phyloP scores from a whole-genome alignment of 805 yeast genomes.

The Teunomyces funiuensis region DNA sequence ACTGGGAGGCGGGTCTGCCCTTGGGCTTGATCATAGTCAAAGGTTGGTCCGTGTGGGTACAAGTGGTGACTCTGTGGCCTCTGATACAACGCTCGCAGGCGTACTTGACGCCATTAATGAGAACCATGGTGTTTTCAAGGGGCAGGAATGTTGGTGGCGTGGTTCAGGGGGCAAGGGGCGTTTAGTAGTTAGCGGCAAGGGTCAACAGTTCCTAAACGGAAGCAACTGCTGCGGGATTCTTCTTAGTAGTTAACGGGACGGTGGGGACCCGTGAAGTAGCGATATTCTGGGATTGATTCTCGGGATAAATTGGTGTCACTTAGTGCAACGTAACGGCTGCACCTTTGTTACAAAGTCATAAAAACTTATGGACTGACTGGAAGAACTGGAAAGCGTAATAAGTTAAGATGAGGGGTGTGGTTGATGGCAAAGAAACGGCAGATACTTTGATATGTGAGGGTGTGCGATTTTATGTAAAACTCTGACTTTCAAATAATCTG shows the following conservation, averaged over 20 bases:
- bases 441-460: too few species aligned
- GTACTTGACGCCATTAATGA: constrained; percentile 88
- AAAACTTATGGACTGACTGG: constrained; percentile 1
- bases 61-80: constrained; percentile 93
- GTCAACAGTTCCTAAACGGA: not conserved
- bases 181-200: not conserved
- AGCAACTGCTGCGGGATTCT: not conserved
- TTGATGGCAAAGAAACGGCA: too few species aligned
- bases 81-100: constrained; percentile 96
- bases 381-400: constrained; percentile 1
- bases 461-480: not conserved
- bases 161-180: not conserved
- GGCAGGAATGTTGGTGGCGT: not conserved
- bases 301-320: constrained; percentile 1
- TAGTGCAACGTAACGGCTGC: constrained; percentile 4
- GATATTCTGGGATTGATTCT: not conserved
- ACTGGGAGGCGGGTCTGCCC: constrained; percentile 93
- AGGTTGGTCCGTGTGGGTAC: constrained; percentile 90
- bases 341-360: constrained; percentile 4
- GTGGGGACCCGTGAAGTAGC: not conserved
- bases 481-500: not conserved
- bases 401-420: not conserved
- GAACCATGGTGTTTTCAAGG: constrained; percentile 56
- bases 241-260: not conserved
- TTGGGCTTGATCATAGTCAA: constrained; percentile 92